Conservation (phyloP, 73 alveolate genomes). For the Paramecium biaurelia region DNA sequence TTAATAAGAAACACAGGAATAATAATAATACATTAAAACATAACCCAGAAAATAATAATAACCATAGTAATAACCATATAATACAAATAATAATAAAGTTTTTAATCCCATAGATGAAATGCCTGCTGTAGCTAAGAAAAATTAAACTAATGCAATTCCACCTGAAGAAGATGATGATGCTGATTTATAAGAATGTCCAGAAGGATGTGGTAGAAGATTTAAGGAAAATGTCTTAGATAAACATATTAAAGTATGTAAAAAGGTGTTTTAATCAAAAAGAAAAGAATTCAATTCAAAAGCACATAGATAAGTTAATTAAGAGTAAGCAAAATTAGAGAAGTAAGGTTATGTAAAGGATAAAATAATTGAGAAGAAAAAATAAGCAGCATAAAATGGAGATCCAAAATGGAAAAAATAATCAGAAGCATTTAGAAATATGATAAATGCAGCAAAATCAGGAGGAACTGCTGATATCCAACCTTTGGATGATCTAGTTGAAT, state of each 20-base stretch:
- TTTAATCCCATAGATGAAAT: conserved; percentile 20
- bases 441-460: conserved; percentile 58
- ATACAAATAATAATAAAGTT: neutral
- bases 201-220: conserved; percentile 77
- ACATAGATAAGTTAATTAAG: conserved; percentile 64
- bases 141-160: neutral
- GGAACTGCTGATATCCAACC: conserved; percentile 25
- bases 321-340: conserved; percentile 56
- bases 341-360: neutral
- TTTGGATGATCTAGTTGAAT: conserved; percentile 55
- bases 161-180: conserved; percentile 37
- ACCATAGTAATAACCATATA: neutral
- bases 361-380: conserved; percentile 40
- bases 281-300: conserved; percentile 71
- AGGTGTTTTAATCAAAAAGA: conserved; percentile 76
- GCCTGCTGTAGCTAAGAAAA: conserved; percentile 47
- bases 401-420: conserved; percentile 67
- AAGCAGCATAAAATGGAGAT: conserved; percentile 23
- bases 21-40: neutral
- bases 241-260: conserved; percentile 79
- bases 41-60: neutral
- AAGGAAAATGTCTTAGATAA: conserved; percentile 64
- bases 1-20: too few species aligned
- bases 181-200: conserved; percentile 58
- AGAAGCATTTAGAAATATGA: conserved; percentile 62